phyloP scores from a whole-genome alignment of 2,329 filamentous ascomycete species.

The Cyclaneusma minus region DNA sequence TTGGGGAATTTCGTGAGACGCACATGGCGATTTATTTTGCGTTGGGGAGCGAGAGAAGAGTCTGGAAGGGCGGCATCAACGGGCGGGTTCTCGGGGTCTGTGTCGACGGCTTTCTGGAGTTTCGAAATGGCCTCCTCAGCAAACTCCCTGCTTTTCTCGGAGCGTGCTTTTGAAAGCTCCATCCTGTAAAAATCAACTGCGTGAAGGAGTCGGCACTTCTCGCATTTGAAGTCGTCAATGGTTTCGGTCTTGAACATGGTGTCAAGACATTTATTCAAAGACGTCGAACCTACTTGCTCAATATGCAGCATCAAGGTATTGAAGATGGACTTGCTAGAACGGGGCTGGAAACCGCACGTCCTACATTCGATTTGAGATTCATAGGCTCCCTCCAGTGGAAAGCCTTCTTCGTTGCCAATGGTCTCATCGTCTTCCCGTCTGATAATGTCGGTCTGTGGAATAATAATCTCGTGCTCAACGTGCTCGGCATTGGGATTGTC shows the following conservation, averaged over 20 bases:
- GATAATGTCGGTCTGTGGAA: background rate
- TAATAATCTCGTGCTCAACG: constrained; percentile 3
- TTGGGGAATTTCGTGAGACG: constrained; percentile 80
- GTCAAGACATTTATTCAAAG: constrained; percentile 79
- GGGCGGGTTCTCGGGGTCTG: constrained; percentile 65
- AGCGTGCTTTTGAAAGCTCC: constrained; percentile 39
- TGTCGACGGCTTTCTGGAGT: constrained; percentile 55
- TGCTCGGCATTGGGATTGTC: constrained; percentile 11
- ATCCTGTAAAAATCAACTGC: constrained; percentile 40
- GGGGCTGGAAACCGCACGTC: constrained; percentile 79
- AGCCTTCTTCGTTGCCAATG: constrained; percentile 44
- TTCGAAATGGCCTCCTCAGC: constrained; percentile 45
- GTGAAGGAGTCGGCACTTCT: constrained; percentile 76
- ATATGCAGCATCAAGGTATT: constrained; percentile 88
- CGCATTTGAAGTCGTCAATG: constrained; percentile 95
- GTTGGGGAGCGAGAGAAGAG: constrained; percentile 56
- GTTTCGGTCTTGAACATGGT: constrained; percentile 87
- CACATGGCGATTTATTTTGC: constrained; percentile 75
- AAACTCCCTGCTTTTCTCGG: constrained; percentile 31
- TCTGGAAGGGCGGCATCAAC: constrained; percentile 63
- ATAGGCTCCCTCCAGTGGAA: constrained; percentile 81
- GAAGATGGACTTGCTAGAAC: constrained; percentile 68
- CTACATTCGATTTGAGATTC: constrained; percentile 94
- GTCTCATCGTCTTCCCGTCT: constrained; percentile 2
- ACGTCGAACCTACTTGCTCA: constrained; percentile 66